These are phyloP conservation scores for Vicia faba DNA, from an alignment of 306 rosid genomes.

Conservation along the genomic window DNA sequence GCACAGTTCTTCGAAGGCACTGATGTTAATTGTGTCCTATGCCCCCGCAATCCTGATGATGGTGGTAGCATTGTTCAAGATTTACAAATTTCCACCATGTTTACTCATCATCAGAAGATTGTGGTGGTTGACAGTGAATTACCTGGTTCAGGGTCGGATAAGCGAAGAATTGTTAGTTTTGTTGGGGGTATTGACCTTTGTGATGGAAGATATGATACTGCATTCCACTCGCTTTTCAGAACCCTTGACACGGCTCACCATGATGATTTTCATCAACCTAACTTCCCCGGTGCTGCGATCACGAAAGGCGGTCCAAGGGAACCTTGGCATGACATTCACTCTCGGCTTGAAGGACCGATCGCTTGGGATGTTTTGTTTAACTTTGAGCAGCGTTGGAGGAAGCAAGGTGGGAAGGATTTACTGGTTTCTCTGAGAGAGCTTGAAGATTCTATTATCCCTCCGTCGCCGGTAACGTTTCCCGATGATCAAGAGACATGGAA, in stretches of 20 bases:
- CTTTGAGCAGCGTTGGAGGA: slow-evolving; percentile 79
- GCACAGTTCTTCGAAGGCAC: slow-evolving; percentile 47
- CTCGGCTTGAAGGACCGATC: slow-evolving; percentile 75
- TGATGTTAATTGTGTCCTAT: slow-evolving; percentile 68
- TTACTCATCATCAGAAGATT: slow-evolving; percentile 85
- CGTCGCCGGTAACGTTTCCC: slow-evolving; percentile 66
- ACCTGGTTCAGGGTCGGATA: slow-evolving; percentile 55
- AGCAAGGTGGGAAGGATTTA: slow-evolving; percentile 76
- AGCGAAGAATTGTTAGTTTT: slow-evolving; percentile 66
- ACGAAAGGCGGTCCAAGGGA: slow-evolving; percentile 78
- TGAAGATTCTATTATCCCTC: slow-evolving; percentile 59
- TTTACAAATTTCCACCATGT: slow-evolving; percentile 67
- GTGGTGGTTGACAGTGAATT: slow-evolving; percentile 64
- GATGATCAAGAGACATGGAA: slow-evolving; percentile 73
- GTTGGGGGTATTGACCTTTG: slow-evolving; percentile 82
- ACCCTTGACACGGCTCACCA: slow-evolving; percentile 73
- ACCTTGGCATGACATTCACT: slow-evolving; percentile 83
- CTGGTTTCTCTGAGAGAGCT: slow-evolving; percentile 62
- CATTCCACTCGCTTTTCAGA: slow-evolving; percentile 72
- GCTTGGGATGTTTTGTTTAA: slow-evolving; percentile 81
- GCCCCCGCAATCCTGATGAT: slow-evolving; percentile 79
- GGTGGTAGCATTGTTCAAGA: slow-evolving; percentile 73
- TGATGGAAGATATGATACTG: slow-evolving; percentile 77
- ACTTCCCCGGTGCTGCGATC: slow-evolving; percentile 62
- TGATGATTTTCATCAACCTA: slow-evolving; percentile 76